Percentiles rank a stretch among this genome's conserved stretches.
These are phyloP conservation scores for Przewalskia tangutica DNA, from an alignment of 257 asterid species.

Conservation along the genomic window DNA sequence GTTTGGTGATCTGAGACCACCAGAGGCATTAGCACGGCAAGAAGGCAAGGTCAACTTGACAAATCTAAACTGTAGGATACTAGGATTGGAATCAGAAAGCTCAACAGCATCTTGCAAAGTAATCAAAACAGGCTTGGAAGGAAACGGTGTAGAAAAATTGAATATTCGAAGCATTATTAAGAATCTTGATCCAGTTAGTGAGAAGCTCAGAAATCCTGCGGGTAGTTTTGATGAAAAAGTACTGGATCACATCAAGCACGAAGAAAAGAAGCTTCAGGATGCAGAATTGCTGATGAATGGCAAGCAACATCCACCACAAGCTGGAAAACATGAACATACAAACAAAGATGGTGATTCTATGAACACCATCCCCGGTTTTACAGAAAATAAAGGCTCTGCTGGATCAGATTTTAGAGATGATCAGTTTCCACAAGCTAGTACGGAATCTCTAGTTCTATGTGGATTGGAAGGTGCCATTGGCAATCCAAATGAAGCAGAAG, in stretches of 20 bases:
- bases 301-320: conserved; percentile 21
- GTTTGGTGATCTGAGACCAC: conserved; percentile 29
- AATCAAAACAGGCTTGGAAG: conserved; percentile 21
- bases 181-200: conserved; percentile 11
- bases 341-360: conserved; percentile 9
- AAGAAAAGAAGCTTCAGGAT: conserved; percentile 16
- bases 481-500: conserved; percentile 19
- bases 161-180: conserved; percentile 18
- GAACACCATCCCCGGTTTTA: conserved; percentile 8
- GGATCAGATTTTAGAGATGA: conserved; percentile 21
- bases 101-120: conserved; percentile 22
- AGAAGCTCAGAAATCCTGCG: conserved; percentile 6
- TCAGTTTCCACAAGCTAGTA: conserved; percentile 5
- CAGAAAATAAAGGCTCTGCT: conserved; percentile 17
- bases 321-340: conserved; percentile 13
- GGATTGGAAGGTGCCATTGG: conserved; percentile 16
- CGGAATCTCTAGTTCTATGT: conserved; percentile 10
- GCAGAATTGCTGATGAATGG: conserved; percentile 28
- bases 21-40: conserved; percentile 19
- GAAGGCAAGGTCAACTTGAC: conserved; percentile 10
- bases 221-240: conserved; percentile 15
- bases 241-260: conserved; percentile 15
- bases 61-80: conserved; percentile 16
- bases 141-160: conserved; percentile 13
- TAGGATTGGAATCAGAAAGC: conserved; percentile 24